Conservation (phyloP, 192 early-diverging fungal species). For the Thoreauomyces humboldtii region DNA sequence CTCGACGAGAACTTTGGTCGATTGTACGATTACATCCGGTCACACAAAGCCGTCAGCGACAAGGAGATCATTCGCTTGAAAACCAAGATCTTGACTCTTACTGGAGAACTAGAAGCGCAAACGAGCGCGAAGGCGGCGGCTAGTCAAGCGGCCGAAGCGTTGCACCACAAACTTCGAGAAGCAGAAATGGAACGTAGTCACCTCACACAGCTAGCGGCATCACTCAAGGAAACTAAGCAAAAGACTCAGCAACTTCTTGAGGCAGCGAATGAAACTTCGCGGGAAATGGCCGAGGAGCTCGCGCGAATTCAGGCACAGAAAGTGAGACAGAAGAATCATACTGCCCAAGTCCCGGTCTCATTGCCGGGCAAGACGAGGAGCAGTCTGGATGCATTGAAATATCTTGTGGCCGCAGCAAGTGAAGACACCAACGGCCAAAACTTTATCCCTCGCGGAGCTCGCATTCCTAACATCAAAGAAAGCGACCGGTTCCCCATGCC, state of each 20-base stretch:
- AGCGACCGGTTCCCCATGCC: too few species aligned
- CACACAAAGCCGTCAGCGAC: too few species aligned
- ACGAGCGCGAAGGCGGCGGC: too few species aligned
- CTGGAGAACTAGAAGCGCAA: too few species aligned
- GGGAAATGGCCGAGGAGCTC: conserved; percentile 17
- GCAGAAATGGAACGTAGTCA: conserved; percentile 23
- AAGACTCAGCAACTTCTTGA: conserved; percentile 28
- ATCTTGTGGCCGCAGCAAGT: neutral
- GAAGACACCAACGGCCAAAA: neutral
- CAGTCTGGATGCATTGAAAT: conserved; percentile 17
- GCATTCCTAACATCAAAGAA: neutral
- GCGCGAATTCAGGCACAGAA: neutral
- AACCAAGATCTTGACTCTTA: too few species aligned
- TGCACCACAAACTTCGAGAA: conserved; percentile 10
- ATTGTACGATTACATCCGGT: too few species aligned
- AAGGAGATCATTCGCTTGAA: too few species aligned
- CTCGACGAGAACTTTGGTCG: too few species aligned
- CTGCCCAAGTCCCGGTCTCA: neutral
- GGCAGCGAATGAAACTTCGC: conserved; percentile 7
- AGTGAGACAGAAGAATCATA: neutral
- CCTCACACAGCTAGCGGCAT: conserved; percentile 23
- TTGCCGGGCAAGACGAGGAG: neutral
- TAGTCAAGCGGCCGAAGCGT: neutral
- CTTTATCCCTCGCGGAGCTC: neutral
- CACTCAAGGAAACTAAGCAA: conserved; percentile 28